Evolutionary conservation across 2,329 filamentous ascomycete species (phyloP).

Genomic region (Teratosphaeria viscida): DNA sequence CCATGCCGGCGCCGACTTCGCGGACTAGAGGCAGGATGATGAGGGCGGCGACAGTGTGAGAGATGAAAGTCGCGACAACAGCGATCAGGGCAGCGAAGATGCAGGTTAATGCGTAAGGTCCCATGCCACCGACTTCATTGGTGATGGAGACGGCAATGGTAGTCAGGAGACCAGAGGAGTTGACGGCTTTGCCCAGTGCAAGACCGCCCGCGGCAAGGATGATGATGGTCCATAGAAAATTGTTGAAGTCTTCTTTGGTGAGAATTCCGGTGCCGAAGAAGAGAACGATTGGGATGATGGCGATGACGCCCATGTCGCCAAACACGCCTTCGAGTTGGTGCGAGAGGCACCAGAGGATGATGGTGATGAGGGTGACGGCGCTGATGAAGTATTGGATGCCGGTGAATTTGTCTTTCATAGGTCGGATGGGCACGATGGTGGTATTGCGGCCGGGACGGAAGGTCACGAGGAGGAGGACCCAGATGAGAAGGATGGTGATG

Average conservation of each 20-base stretch:
- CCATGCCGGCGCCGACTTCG: slow-evolving; percentile 75
- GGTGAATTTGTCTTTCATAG: slow-evolving; percentile 78
- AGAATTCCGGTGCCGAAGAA: slow-evolving; percentile 96
- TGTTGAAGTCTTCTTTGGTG: slow-evolving; percentile 99
- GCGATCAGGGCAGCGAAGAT: slow-evolving; percentile 78
- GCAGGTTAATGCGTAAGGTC: slow-evolving; percentile 74
- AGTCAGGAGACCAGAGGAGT: slow-evolving; percentile 81
- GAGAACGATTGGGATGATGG: slow-evolving; percentile 86
- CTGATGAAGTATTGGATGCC: slow-evolving; percentile 90
- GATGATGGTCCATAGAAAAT: slow-evolving; percentile 99
- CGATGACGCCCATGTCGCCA: slow-evolving; percentile 96
- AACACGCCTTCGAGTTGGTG: slow-evolving; percentile 81
- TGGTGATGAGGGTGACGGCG: slow-evolving; percentile 70
- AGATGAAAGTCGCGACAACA: slow-evolving; percentile 94
- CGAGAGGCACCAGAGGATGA: slow-evolving; percentile 81
- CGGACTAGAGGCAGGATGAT: slow-evolving; percentile 88
- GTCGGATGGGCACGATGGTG: slow-evolving; percentile 81
- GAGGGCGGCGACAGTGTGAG: slow-evolving; percentile 88
- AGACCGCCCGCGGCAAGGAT: slow-evolving; percentile 91
- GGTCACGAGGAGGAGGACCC: slow-evolving; percentile 71
- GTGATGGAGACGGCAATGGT: slow-evolving; percentile 76
- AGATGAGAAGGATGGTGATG: slow-evolving; percentile 78
- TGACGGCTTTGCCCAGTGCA: slow-evolving; percentile 86
- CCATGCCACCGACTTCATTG: slow-evolving; percentile 60
- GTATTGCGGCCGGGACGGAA: slow-evolving; percentile 80